Evolutionary conservation across 345 rosid genomes (phyloP), one percentile per base, ranked within the genome.

Genomic region (Aquilaria sinensis): DNA sequence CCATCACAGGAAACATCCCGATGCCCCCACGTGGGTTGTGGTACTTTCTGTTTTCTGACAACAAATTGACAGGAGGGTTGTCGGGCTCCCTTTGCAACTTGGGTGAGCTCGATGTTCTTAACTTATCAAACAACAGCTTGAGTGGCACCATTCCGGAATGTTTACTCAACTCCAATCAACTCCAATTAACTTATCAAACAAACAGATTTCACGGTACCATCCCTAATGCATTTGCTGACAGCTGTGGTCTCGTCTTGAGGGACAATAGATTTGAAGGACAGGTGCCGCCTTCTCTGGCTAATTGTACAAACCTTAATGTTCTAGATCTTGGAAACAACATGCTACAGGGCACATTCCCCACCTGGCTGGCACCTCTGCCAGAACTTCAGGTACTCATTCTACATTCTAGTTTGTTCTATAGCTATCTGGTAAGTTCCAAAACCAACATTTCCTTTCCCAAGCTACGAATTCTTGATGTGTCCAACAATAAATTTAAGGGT

Each of bases 281-380:
- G 1, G 12, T 62, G 2, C 70, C 82, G 5, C 34, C 2, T 12
- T 62, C 73, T 3, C 15, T 82, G 31, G 12, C 10, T 2, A 56
- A 67, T 6, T 73, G 81, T 29, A 46, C 10, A 32, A 1, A 6
- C 5, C 13, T 83, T 12, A 61, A 73, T 56, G 54, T 80, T 32
- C 9, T 80, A 0, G 71, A 80, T 45, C 34, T 83, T 6, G 65
- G 70, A 2, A 68, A 74, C 59, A 82, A 77, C 12, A 49, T 32
- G 29, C 53, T 78, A 3, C 48, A 66, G 2, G 78, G 49, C 50
- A 57, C 43, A 5, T 74, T 82, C 13, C 82, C 75, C 0, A 3
- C 5, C 47, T 74, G 76, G 78, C 61, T 72, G 60, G 75, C 9
- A 63, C 7, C 52, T 53, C 78, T 77, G 3, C 60, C 63, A 1